Percentiles rank a stretch among this genome's conserved stretches.
These are phyloP conservation scores for Microstegium vimineum DNA, from an alignment of 176 grass and related monocot species.

Conservation along the genomic window DNA sequence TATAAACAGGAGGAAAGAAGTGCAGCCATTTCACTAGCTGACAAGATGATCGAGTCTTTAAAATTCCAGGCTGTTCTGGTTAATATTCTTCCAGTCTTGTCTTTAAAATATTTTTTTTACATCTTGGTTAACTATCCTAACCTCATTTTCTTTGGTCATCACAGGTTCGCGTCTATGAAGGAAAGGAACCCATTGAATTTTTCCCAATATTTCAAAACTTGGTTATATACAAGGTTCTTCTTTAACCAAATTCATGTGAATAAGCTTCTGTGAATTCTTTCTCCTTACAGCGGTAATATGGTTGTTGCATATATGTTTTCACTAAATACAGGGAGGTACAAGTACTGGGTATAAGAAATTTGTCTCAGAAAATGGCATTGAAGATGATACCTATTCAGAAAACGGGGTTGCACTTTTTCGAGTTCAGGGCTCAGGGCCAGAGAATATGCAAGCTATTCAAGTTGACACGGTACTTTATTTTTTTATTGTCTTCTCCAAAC, in stretches of 20 bases:
- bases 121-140: neutral
- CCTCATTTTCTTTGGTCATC: constrained; percentile 27
- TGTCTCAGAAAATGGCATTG: constrained; percentile 58
- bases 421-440: constrained; percentile 95
- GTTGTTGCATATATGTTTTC: constrained; percentile 5
- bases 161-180: constrained; percentile 90
- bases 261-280: neutral
- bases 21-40: constrained; percentile 68
- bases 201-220: constrained; percentile 97
- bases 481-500: constrained; percentile 19
- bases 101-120: constrained; percentile 1
- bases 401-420: constrained; percentile 77
- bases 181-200: constrained; percentile 92
- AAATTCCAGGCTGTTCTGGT: constrained; percentile 96
- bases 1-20: constrained; percentile 76
- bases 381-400: constrained; percentile 91
- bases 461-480: constrained; percentile 71
- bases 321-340: constrained; percentile 67
- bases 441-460: constrained; percentile 99
- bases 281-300: neutral
- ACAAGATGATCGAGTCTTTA: constrained; percentile 79
- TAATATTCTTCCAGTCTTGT: constrained; percentile 26
- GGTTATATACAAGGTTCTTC: constrained; percentile 77
- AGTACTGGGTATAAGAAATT: constrained; percentile 87
- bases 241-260: constrained; percentile 21